Base-by-base conservation (phyloP, 495 filamentous ascomycete genomes). In the Penicillium salamii region DNA sequence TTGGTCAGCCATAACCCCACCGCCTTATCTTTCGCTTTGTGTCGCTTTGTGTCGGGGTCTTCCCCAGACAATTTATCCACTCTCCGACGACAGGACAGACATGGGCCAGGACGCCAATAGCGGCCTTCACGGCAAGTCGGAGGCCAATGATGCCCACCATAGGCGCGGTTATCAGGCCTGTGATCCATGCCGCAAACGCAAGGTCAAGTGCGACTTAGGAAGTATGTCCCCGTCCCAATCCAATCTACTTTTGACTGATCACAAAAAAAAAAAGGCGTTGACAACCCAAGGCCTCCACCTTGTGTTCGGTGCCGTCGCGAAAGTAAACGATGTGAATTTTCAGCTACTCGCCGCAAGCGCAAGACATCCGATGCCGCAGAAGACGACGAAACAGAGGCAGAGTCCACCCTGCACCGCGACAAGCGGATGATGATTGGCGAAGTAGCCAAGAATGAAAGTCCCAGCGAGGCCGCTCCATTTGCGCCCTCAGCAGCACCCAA, bases 281-380 rank as follows among this genome's bases (percentile, higher is more conserved):
- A 98, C 70, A 87, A 92, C 52, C 93, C 93, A 28, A 84, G 91
- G 63, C 88, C 92, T 53, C 93, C 93, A 34, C 95, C 95, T 1
- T 98, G 93, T 61, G 88, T 92, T 50, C 83, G 93, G 63, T 98
- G 93, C 68, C 84, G 90, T 19, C 84, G 93, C 50, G 93, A 98
- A 72, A 78, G 84, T 71, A 96, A 96, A 70, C 85, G 95, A 56
- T 98, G 93, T 76, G 92, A 84, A 77, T 97, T 98, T 76, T 95
- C 91, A 53, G 88, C 90, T n/a, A 97, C 91, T 32, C 78, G 92
- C 37, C 81, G 93, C 55, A 97, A 97, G 82, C 79, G 89, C 58
- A 95, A 95, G 73, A 74, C 78, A 42, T 75, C 71, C 42, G 86
- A 90, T 49, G 83, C 79, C 20, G 62, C 63, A 24, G 82, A 86